Base-by-base conservation (phyloP, 2,329 filamentous ascomycete species). In the Aurifilum marmelostoma region DNA sequence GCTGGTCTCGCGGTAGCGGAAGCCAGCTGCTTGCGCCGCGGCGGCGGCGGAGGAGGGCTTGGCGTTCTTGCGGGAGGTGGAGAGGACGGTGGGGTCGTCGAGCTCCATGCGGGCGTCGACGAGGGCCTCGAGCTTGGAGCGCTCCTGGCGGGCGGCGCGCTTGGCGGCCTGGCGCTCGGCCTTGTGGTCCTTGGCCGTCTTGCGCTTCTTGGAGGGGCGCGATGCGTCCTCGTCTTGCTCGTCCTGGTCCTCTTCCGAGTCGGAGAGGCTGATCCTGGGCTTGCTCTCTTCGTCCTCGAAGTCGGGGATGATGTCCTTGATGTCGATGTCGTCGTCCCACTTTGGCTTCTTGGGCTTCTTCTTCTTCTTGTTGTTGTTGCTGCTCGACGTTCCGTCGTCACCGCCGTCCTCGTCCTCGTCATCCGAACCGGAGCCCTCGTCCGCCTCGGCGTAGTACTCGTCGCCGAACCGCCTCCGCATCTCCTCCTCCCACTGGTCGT, bases 301-400 rank as follows among this genome's bases (percentile, higher is more conserved):
- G 71, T 97, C 93, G 1, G 93, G 94, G 37, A 97, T 83, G 64
- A 97, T 85, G 78, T 97, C 95, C 71, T 92, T 93, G 82, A 99
- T 98, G 77, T 98, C 94, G 75, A 99, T 97, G 77, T 99, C 96
- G 76, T 98, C 94, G 75, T 97, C 93, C 91, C 95, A 99, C 72
- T 89, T 92, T 12, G 93, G 93, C 81, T 97, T 97, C 84, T 92
- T 93, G 12, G 87, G 81, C 72, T 85, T 85, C 76, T 86, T 90
- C 73, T 88, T 89, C 76, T 87, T 89, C 77, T 88, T 89, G 65
- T 88, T 89, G 11, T 65, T 34, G 8, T 34, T 34, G 34, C 8
- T 34, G 73, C 24, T 81, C 80, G 54, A 82, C 86, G 63, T 81
- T 84, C n/a, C 77, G 29, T 32, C 11, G 24, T 58, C 24, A 12